Percentiles rank a stretch among this genome's conserved stretches.
These are phyloP conservation scores for Stropharia rugosoannulata DNA, from an alignment of 768 basidiomycete species.

Conservation along the genomic window DNA sequence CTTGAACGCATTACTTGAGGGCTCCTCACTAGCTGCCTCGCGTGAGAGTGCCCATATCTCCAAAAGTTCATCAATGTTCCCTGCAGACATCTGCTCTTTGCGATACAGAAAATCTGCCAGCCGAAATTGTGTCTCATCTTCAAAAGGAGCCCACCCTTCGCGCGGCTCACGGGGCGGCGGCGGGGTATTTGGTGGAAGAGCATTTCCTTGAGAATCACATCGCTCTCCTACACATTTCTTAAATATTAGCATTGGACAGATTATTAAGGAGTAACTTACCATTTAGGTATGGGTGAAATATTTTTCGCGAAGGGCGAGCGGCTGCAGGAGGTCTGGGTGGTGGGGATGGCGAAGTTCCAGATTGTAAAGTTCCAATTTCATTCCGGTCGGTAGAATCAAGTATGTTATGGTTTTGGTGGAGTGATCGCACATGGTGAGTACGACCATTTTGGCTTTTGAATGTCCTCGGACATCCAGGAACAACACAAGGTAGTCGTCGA, in stretches of 20 bases:
- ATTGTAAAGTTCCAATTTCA: too few species aligned
- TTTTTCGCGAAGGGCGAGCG: background rate
- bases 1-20: background rate
- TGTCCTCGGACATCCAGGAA: background rate
- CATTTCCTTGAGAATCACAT: background rate
- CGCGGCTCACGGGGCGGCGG: background rate
- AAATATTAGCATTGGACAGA: too few species aligned
- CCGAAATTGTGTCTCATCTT: slow-evolving; percentile 18
- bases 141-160: slow-evolving; percentile 4
- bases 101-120: slow-evolving; percentile 18
- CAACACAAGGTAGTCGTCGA: background rate
- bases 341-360: background rate
- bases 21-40: slow-evolving; percentile 21
- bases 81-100: slow-evolving; percentile 13
- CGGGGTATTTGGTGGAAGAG: background rate
- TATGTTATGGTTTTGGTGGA: background rate
- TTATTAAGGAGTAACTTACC: background rate
- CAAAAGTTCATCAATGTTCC: slow-evolving; percentile 12
- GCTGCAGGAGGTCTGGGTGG: background rate
- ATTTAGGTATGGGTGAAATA: background rate
- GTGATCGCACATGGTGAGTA: background rate
- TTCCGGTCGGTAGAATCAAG: background rate
- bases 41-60: slow-evolving; percentile 18
- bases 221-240: background rate
- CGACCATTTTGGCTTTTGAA: background rate